A percentile compares a stretch with the other conserved stretches of the same genome.
These are phyloP conservation scores for Xylaria flabelliformis DNA, from an alignment of 495 filamentous ascomycete genomes.

Conservation along the genomic window DNA sequence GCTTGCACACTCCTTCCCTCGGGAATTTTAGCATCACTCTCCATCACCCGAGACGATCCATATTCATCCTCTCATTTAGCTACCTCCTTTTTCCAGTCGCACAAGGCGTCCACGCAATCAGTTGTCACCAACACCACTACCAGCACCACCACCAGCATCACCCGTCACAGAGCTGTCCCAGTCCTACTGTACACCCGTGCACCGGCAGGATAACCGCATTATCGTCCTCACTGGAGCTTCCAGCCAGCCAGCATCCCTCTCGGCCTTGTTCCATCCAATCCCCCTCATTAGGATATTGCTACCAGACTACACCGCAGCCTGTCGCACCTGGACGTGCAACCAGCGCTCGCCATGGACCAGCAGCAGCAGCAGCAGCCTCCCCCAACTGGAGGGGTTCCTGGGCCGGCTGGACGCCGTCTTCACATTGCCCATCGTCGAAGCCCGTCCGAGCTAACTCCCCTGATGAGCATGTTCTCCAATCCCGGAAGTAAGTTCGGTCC, in stretches of 20 bases:
- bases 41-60: slow-evolving; percentile 27
- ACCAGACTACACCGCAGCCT: slow-evolving; percentile 16
- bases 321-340: slow-evolving; percentile 61
- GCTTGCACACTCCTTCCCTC: slow-evolving; percentile 41
- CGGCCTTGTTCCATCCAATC: slow-evolving; percentile 33
- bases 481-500: slow-evolving; percentile 58
- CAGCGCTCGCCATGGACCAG: slow-evolving; percentile 74
- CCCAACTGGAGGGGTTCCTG: slow-evolving; percentile 69
- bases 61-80: slow-evolving; percentile 54
- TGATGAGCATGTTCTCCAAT: slow-evolving; percentile 88
- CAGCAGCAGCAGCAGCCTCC: slow-evolving; percentile 70
- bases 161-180: slow-evolving; percentile 21
- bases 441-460: slow-evolving; percentile 94
- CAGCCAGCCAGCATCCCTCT: slow-evolving; percentile 30
- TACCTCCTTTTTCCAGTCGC: slow-evolving; percentile 51
- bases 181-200: slow-evolving; percentile 32
- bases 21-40: slow-evolving; percentile 31
- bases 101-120: slow-evolving; percentile 43
- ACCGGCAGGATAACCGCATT: slow-evolving; percentile 28
- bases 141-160: slow-evolving; percentile 8
- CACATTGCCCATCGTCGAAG: slow-evolving; percentile 98
- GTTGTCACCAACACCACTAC: slow-evolving; percentile 20
- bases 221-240: slow-evolving; percentile 30
- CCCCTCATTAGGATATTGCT: slow-evolving; percentile 27
- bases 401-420: slow-evolving; percentile 85